Evolutionary conservation across 1,284 basidiomycete species (phyloP).

Genomic region (Irpex rosettiformis): DNA sequence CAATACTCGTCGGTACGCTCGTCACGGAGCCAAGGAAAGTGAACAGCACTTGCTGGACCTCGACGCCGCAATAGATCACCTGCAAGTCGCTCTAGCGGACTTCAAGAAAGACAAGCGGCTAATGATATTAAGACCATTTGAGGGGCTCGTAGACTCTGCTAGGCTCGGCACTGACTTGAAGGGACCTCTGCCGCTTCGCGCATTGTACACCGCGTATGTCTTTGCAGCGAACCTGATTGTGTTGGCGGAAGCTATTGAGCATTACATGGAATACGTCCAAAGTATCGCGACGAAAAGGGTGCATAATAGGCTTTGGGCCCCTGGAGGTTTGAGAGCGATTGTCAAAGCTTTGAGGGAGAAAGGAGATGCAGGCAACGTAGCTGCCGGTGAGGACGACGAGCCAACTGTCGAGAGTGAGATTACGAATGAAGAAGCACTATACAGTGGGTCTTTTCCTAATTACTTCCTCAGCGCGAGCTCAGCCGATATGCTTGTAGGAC

Average conservation of each 20-base stretch:
- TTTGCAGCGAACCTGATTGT: slow-evolving; percentile 43
- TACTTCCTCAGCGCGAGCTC: background rate
- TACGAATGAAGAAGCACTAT: slow-evolving; percentile 23
- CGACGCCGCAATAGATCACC: slow-evolving; percentile 33
- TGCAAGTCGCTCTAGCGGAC: slow-evolving; percentile 34
- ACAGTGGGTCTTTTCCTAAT: slow-evolving; percentile 31
- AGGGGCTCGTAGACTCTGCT: slow-evolving; percentile 25
- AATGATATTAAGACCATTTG: slow-evolving; percentile 46
- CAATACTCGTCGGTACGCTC: slow-evolving; percentile 46
- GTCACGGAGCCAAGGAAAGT: slow-evolving; percentile 22
- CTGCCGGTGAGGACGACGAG: slow-evolving; percentile 35
- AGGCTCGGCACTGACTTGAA: slow-evolving; percentile 9
- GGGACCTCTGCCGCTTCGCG: slow-evolving; percentile 31
- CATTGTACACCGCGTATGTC: slow-evolving; percentile 45
- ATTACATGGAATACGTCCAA: slow-evolving; percentile 41
- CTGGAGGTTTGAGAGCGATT: slow-evolving; percentile 42
- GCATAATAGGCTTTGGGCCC: slow-evolving; percentile 46
- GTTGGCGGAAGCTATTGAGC: slow-evolving; percentile 40
- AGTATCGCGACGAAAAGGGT: slow-evolving; percentile 36
- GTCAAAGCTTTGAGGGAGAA: slow-evolving; percentile 33
- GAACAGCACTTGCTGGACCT: slow-evolving; percentile 29
- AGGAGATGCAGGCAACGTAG: slow-evolving; percentile 26
- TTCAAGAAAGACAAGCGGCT: slow-evolving; percentile 41
- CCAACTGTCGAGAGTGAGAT: slow-evolving; percentile 26
- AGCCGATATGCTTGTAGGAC: slow-evolving; percentile 26